Evolutionary conservation across 352 stramenopile genomes (phyloP).

Genomic region (Globisporangium acanthophoron): DNA sequence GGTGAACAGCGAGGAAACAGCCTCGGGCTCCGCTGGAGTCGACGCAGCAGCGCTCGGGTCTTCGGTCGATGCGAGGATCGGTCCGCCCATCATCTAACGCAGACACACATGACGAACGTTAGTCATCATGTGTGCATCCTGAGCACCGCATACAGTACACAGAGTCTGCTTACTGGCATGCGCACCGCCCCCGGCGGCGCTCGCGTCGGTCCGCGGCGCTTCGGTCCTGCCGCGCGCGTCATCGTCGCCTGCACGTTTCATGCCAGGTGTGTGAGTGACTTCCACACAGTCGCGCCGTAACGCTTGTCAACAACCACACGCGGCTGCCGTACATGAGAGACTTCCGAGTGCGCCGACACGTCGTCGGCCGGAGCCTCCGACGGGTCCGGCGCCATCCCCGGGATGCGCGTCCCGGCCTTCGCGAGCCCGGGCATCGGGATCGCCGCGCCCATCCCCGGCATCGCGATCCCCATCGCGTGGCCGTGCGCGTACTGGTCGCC

Average conservation of each 20-base stretch:
- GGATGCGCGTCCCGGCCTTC: constrained; percentile 59
- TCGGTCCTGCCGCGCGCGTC: constrained; percentile 65
- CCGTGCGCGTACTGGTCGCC: constrained; percentile 75
- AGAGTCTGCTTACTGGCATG: constrained; percentile 30
- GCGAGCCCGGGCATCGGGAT: constrained; percentile 81
- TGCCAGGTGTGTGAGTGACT: no score
- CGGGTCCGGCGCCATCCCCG: constrained; percentile 40
- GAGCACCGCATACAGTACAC: no score
- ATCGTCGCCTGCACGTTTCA: constrained; percentile 49
- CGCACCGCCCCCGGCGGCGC: constrained; percentile 58
- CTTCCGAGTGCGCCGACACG: constrained; percentile 28
- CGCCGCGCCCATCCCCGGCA: constrained; percentile 76
- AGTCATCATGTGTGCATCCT: no score
- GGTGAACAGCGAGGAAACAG: neutral
- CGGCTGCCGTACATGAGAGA: constrained; percentile 49
- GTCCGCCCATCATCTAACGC: constrained; percentile 30
- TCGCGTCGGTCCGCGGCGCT: constrained; percentile 64
- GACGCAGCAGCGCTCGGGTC: neutral
- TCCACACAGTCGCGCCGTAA: no score
- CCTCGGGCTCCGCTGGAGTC: neutral
- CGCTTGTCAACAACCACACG: neutral
- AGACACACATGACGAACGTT: neutral
- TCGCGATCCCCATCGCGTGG: constrained; percentile 62
- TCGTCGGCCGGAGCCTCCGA: constrained; percentile 22
- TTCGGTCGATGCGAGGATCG: constrained; percentile 2